phyloP scores from a whole-genome alignment of 1,284 basidiomycete species.

The Ustilago xerochloae region DNA sequence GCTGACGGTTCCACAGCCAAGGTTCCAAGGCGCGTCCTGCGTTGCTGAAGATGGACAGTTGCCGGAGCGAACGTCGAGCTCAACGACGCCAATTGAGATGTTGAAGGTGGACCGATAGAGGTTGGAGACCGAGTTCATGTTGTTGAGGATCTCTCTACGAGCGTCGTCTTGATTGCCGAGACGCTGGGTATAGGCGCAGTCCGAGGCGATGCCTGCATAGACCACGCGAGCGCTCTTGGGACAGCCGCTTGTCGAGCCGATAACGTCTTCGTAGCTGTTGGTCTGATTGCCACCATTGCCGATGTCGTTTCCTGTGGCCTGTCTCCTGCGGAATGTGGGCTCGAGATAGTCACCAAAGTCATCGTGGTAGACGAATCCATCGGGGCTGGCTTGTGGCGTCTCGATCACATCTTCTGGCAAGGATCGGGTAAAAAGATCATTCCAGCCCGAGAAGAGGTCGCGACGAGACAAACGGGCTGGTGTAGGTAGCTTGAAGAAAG shows the following conservation, averaged over 20 bases:
- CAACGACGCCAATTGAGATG: constrained; percentile 83
- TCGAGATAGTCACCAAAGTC: constrained; percentile 42
- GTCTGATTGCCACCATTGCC: constrained; percentile 83
- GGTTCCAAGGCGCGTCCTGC: constrained; percentile 69
- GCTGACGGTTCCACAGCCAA: constrained; percentile 53
- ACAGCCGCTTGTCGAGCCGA: constrained; percentile 75
- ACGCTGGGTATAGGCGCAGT: constrained; percentile 77
- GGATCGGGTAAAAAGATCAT: constrained; percentile 21
- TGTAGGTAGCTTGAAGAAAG: constrained; percentile 53
- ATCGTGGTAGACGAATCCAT: constrained; percentile 36
- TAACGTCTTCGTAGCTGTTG: constrained; percentile 84
- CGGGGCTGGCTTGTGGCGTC: constrained; percentile 15
- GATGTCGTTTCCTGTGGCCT: constrained; percentile 72
- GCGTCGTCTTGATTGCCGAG: constrained; percentile 69
- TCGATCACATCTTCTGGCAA: constrained; percentile 23
- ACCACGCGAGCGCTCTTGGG: constrained; percentile 80
- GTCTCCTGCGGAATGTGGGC: constrained; percentile 40
- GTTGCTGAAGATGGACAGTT: constrained; percentile 68
- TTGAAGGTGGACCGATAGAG: constrained; percentile 83
- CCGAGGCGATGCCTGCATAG: constrained; percentile 87
- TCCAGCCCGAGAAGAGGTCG: constrained; percentile 41
- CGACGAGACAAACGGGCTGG: constrained; percentile 40
- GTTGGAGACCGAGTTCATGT: constrained; percentile 79
- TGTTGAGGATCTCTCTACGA: constrained; percentile 78
- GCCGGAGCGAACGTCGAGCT: constrained; percentile 75